Conservation (phyloP, 2,329 filamentous ascomycete species). For the Fusarium albidum region DNA sequence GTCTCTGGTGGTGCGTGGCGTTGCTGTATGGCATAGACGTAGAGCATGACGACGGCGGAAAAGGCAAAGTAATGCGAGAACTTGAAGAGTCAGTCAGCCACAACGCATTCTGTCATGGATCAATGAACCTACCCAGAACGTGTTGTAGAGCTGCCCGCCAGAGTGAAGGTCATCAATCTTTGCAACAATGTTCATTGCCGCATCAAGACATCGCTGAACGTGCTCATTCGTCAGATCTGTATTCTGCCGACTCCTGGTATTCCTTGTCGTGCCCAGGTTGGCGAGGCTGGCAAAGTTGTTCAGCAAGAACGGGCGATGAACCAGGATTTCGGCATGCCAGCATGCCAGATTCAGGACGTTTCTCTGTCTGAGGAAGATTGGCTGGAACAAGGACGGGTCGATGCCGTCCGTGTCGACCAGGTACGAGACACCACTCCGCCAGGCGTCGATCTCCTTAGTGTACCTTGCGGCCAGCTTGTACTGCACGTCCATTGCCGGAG, state of each 20-base stretch:
- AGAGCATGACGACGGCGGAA: slow-evolving; percentile 53
- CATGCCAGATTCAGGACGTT: slow-evolving; percentile 52
- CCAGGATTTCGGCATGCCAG: slow-evolving; percentile 53
- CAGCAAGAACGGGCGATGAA: slow-evolving; percentile 49
- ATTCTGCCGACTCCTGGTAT: slow-evolving; percentile 35
- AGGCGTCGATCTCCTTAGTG: slow-evolving; percentile 43
- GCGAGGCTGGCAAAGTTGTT: slow-evolving; percentile 44
- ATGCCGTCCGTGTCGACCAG: slow-evolving; percentile 50
- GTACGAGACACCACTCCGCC: slow-evolving; percentile 44
- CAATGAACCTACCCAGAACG: slow-evolving; percentile 36
- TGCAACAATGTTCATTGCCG: slow-evolving; percentile 50
- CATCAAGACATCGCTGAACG: slow-evolving; percentile 46
- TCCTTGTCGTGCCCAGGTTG: slow-evolving; percentile 5
- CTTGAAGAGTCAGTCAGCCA: slow-evolving; percentile 45
- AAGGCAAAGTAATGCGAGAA: slow-evolving; percentile 55
- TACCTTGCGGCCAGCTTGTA: slow-evolving; percentile 41
- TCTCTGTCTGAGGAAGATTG: slow-evolving; percentile 51
- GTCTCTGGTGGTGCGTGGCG: slow-evolving; percentile 37
- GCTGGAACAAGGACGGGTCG: slow-evolving; percentile 44
- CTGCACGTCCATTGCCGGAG: slow-evolving; percentile 38
- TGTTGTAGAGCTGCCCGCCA: slow-evolving; percentile 14
- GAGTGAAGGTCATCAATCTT: slow-evolving; percentile 44
- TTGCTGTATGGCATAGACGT: slow-evolving; percentile 54
- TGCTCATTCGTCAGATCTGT: slow-evolving; percentile 27
- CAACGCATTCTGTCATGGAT: slow-evolving; percentile 49